Evolutionary conservation across 2,329 filamentous ascomycete species (phyloP).

Genomic region (Sporothrix globosa): DNA sequence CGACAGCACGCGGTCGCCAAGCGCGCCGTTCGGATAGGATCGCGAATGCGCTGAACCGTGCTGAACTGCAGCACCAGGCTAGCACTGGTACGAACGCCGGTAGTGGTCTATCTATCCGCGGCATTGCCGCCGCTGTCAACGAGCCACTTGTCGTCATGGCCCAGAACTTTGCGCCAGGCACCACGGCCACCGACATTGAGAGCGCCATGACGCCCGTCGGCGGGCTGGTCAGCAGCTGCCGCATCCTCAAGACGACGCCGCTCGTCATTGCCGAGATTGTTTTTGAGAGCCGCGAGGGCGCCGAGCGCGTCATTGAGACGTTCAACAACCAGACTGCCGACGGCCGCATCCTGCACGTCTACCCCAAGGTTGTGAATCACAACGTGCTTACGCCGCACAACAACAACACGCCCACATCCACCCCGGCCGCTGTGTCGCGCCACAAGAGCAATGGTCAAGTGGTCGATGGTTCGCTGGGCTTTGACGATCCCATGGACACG

Average conservation of each 20-base stretch:
- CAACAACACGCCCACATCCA: constrained; percentile 34
- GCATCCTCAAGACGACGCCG: constrained; percentile 67
- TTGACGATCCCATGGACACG: constrained; percentile 53
- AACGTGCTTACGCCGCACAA: constrained; percentile 26
- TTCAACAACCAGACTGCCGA: constrained; percentile 83
- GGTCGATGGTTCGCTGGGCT: constrained; percentile 59
- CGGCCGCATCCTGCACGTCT: constrained; percentile 72
- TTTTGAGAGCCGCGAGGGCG: constrained; percentile 72
- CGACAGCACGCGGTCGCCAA: constrained; percentile 23
- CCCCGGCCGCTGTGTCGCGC: constrained; percentile 42
- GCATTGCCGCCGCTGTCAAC: constrained; percentile 59
- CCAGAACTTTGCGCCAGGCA: constrained; percentile 81
- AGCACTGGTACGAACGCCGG: constrained; percentile 49
- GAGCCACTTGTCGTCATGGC: constrained; percentile 70
- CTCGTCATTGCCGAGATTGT: constrained; percentile 78
- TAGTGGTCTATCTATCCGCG: constrained; percentile 65
- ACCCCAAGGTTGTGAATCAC: constrained; percentile 58
- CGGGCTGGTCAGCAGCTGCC: constrained; percentile 68
- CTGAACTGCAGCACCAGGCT: constrained; percentile 35
- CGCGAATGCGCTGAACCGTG: constrained; percentile 51
- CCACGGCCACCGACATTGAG: constrained; percentile 80
- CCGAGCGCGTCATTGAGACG: constrained; percentile 71
- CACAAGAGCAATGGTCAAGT: constrained; percentile 48
- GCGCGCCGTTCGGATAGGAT: constrained; percentile 49
- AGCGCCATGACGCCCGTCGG: constrained; percentile 78